Base-by-base conservation (phyloP, 2,329 filamentous ascomycete species). In the Arthrobotrys sphaeroides region DNA sequence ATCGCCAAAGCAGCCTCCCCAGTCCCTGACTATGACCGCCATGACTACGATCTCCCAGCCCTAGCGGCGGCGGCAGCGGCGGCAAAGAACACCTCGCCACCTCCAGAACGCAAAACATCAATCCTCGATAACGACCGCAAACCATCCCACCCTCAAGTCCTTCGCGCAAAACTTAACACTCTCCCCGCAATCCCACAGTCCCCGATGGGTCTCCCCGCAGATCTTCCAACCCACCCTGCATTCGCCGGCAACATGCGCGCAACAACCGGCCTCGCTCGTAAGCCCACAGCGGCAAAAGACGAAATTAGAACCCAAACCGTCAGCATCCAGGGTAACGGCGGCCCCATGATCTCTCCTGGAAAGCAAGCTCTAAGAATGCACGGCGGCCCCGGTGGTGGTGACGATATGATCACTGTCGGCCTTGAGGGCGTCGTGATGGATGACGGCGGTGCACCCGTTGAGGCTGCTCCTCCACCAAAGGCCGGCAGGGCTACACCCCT, bases 341-440 rank as follows among this genome's bases (percentile, higher is more conserved):
- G 55, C 12, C 49, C 72, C 5, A 57, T 77, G 66, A 33, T 66
- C 1, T 77, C 73, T 0, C 73, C 73, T n/a, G 73, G 73, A 36
- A 77, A 77, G 42, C 73, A 77, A 22, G 73, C 66, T 3, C 18
- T 77, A 24, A 40, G 73, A 60, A 77, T 77, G 73, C 73, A 77
- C 53, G 16, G 49, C 22, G 73, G 73, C 9, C 73, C 73, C 16
- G 73, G 73, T 33, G 65, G 72, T n/a, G 65, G 65, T 20, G 72
- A 75, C 26, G 65, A 69, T 24, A 77, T 72, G 59, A 77, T 77
- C 51, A 77, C 73, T 43, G 73, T 77, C 42, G 73, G 73, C 6
- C 66, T 77, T 24, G 73, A 70, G 36, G 73, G 73, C 9, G 73
- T 77, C 6, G 73, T 77, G 1, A 77, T 77, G 73, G 73, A 77